These are phyloP conservation scores for Jatropha multifida DNA, from an alignment of 441 rosid species.

Conservation along the genomic window DNA sequence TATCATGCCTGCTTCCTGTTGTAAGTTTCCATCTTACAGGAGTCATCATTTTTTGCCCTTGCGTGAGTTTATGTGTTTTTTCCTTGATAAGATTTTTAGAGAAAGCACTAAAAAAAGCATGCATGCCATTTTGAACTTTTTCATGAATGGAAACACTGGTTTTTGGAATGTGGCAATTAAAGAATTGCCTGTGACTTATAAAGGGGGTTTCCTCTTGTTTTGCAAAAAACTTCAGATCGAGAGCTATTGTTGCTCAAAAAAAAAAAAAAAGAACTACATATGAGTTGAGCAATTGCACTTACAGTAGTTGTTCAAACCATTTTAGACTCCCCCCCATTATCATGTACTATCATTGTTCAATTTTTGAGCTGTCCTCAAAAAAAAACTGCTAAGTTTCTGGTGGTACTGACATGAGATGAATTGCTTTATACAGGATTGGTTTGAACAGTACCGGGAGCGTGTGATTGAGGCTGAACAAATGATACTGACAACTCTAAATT, in stretches of 20 bases:
- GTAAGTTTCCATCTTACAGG: conserved; percentile 40
- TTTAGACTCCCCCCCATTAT: neutral
- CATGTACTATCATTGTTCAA: neutral
- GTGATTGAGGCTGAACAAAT: conserved; percentile 74
- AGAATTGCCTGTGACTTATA: neutral
- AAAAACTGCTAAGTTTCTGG: neutral
- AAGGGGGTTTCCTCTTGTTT: neutral
- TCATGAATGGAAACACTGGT: neutral
- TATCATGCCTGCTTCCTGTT: conserved; percentile 61
- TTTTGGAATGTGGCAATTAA: neutral
- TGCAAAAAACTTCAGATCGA: neutral
- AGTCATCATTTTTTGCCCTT: conserved; percentile 12
- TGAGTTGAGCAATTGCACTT: neutral
- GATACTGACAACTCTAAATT: conserved; percentile 70
- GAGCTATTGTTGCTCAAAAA: too few relatives aligned
- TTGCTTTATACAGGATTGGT: conserved; percentile 63
- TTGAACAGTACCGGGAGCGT: conserved; percentile 71
- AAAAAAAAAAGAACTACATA: too few relatives aligned
- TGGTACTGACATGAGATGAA: conserved; percentile 21
- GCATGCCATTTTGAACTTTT: neutral
- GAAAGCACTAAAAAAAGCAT: neutral
- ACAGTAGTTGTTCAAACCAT: neutral
- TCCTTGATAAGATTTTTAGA: neutral
- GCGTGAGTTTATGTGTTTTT: neutral
- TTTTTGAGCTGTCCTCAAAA: neutral